A percentile compares a stretch with the other conserved stretches of the same genome.
Conservation (phyloP, 257 asterid species). For the Capsicum baccatum region DNA sequence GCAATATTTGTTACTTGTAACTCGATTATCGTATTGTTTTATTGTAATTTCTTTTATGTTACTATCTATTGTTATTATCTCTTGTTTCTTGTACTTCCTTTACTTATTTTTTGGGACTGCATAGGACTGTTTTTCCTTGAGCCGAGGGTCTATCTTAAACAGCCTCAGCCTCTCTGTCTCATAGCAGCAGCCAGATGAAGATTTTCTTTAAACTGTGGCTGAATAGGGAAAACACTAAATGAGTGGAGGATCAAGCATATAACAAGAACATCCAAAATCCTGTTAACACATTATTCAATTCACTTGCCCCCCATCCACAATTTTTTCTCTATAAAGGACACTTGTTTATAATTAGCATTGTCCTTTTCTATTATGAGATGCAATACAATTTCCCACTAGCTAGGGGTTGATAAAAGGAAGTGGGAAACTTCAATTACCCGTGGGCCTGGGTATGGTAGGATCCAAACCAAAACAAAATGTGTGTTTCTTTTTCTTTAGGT, state of each 20-base stretch:
- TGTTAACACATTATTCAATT: conserved; percentile 23
- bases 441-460: too few relatives aligned
- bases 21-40: too few relatives aligned
- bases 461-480: too few relatives aligned
- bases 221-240: conserved; percentile 16
- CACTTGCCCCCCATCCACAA: background rate
- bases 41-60: too few relatives aligned
- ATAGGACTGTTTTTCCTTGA: too few relatives aligned
- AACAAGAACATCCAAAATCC: conserved; percentile 37
- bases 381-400: background rate
- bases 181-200: background rate
- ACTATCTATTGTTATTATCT: too few relatives aligned
- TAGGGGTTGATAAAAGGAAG: background rate
- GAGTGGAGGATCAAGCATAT: conserved; percentile 32
- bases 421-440: background rate
- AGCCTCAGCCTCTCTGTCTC: too few relatives aligned
- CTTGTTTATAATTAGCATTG: background rate
- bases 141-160: too few relatives aligned
- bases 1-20: too few relatives aligned
- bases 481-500: too few relatives aligned
- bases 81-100: too few relatives aligned
- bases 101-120: too few relatives aligned
- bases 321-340: conserved; percentile 17
- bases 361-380: background rate
- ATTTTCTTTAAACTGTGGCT: background rate